A percentile compares a stretch with the other conserved stretches of the same genome.
Conservation (phyloP, 495 filamentous ascomycete genomes). For the Neurospora sp. region DNA sequence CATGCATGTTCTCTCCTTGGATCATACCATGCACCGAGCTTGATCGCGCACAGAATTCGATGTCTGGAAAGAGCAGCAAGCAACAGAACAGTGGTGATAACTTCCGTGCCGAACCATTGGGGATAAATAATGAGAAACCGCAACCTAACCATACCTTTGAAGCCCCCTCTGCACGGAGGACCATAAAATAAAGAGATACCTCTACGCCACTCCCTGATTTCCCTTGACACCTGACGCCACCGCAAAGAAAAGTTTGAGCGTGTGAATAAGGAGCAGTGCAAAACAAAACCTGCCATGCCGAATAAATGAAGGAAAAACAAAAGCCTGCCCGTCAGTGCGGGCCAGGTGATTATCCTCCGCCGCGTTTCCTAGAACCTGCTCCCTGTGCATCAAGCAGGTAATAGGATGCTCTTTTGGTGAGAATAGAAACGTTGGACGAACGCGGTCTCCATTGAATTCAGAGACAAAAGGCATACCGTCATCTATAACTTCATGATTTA, state of each 20-base stretch:
- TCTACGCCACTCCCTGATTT: background rate
- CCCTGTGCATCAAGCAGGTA: constrained; percentile 1
- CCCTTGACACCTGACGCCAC: constrained; percentile 18
- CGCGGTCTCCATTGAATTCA: constrained; percentile 7
- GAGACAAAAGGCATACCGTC: constrained; percentile 11
- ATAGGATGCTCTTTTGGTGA: constrained; percentile 9
- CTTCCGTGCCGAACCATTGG: background rate
- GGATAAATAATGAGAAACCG: background rate
- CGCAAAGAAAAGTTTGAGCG: constrained; percentile 13
- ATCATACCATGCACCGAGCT: background rate
- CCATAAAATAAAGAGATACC: background rate
- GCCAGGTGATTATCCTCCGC: constrained; percentile 6
- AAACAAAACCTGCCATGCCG: constrained; percentile 13
- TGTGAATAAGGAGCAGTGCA: constrained; percentile 3
- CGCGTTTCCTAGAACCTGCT: constrained; percentile 2
- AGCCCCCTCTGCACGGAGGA: background rate
- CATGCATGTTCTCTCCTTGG: background rate
- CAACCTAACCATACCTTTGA: background rate
- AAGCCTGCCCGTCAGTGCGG: constrained; percentile 1
- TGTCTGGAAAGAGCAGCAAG: background rate
- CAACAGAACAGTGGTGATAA: background rate
- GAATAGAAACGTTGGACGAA: background rate
- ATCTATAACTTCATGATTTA: constrained; percentile 12
- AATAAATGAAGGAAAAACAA: constrained; percentile 1
- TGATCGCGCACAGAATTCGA: background rate